Conservation (phyloP, 2,329 filamentous ascomycete genomes). For the Mycocentrospora acerina region DNA sequence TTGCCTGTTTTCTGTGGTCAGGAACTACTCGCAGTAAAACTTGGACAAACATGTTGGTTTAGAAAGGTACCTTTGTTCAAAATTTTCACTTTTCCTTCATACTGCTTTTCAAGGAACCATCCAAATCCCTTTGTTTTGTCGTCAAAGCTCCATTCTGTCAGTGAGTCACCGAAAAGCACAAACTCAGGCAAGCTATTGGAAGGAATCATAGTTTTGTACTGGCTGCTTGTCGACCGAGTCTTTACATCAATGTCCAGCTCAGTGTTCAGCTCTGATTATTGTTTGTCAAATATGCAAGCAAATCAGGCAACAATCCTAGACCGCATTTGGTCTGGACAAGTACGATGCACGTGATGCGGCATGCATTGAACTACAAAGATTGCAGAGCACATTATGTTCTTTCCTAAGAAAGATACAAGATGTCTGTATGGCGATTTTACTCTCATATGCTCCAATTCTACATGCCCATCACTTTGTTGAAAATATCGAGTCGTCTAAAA, state of each 20-base stretch:
- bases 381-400: neutral
- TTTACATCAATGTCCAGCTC: neutral
- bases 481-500: neutral
- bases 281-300: neutral
- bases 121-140: slow-evolving; percentile 31
- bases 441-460: neutral
- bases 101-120: slow-evolving; percentile 26
- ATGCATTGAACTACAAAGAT: no score
- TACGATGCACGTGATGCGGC: no score
- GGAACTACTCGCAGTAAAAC: neutral
- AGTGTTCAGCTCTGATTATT: neutral
- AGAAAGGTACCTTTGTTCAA: slow-evolving; percentile 30
- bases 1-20: slow-evolving; percentile 11
- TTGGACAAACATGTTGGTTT: neutral
- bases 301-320: neutral
- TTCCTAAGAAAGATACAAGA: neutral
- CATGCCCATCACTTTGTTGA: neutral
- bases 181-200: slow-evolving; percentile 19
- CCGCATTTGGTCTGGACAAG: no score
- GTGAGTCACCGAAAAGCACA: slow-evolving; percentile 39
- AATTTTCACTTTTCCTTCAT: slow-evolving; percentile 28
- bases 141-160: slow-evolving; percentile 37
- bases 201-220: neutral
- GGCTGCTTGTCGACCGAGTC: neutral
- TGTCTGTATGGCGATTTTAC: neutral